Base-by-base conservation (phyloP, 768 basidiomycete species). In the Clavulina sp. region DNA sequence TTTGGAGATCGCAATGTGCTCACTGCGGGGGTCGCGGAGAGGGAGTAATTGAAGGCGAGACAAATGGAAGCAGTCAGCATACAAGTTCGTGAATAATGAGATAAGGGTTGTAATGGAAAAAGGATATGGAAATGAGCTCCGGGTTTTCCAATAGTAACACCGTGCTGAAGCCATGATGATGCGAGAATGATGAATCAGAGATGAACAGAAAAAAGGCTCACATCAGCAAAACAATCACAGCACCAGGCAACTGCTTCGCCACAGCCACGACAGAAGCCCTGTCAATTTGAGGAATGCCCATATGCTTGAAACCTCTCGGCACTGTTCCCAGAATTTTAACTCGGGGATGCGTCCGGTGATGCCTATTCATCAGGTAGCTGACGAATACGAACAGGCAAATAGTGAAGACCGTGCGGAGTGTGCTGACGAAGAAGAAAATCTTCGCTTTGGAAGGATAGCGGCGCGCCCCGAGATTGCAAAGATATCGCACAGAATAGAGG, bases 1-100 rank as follows among this genome's bases (percentile, higher is more conserved):
- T 66, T 91, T 93, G n/a, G 85, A 77, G 58, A 99, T 99, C 29
- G 92, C 84, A 54, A 97, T 96, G 67, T 99, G 95, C 64, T 96
- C 93, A 48, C 43, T 46, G 43, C 13, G 9, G 26, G 9, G 9
- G 13, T 13, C 13, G 16, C 13, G 1, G 43, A 16, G 43, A 13
- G 24, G 13, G 9, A 46, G 26, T 13, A 38, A 13, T 21, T 21
- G 21, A 1, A n/a, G n/a, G n/a, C n/a, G n/a, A n/a, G n/a, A n/a
- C n/a, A n/a, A n/a, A n/a, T n/a, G n/a, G n/a, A n/a, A n/a, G n/a
- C n/a, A n/a, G n/a, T n/a, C n/a, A n/a, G n/a, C n/a, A n/a, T n/a
- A n/a, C n/a, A n/a, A n/a, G n/a, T n/a, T n/a, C n/a, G n/a, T n/a
- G n/a, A n/a, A n/a, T n/a, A n/a, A n/a, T n/a, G n/a, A n/a, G n/a